Evolutionary conservation across 1,139 yeast genomes (phyloP), one percentile per base, ranked within the genome.

Genomic region (Protomyces pachydermus): DNA sequence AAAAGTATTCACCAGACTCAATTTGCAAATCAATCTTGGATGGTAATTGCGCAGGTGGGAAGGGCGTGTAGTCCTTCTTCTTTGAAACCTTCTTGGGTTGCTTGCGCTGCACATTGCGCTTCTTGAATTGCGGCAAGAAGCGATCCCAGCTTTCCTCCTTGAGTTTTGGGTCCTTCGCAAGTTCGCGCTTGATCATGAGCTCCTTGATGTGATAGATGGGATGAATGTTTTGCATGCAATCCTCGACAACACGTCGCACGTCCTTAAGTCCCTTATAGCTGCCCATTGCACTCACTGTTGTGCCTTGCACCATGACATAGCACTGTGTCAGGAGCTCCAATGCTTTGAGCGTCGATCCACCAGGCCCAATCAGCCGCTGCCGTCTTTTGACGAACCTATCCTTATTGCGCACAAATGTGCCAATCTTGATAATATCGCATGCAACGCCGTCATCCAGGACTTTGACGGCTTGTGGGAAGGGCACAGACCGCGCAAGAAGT

Each of bases 1-100:
- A 81, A 84, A 93, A 93, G 79, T 90, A 93, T 76, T 95, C 98
- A 83, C 99, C 99, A 80, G 95, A 86, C 78, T 93, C 98, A 77
- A 95, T 91, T 78, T 91, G 96, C 74, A 91, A 79, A 83, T 95
- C 99, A 76, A 95, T 81, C 88, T 93, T 91, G 81, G 98, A 87
- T 73, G 98, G 98, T 70, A 84, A 83, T 78, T 90, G 99, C 66
- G 90, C 89, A 70, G 98, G 98, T 77, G 99, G 99, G 91, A 95
- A 95, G 73, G 98, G 98, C 38, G 98, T 93, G 82, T 93, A 93
- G 2, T 84, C 86, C 78, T 86, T 90, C 88, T 88, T 88, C 75
- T 87, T 88, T 71, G 79, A 82, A 69, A 79, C 76, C 75, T 82
- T 82, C 79, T 84, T 86, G 69, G 93, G 88, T 80, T 86, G 86